Evolutionary conservation across 306 rosid genomes (phyloP), one percentile per base, ranked within the genome.

Genomic region (Glycine latifolia): DNA sequence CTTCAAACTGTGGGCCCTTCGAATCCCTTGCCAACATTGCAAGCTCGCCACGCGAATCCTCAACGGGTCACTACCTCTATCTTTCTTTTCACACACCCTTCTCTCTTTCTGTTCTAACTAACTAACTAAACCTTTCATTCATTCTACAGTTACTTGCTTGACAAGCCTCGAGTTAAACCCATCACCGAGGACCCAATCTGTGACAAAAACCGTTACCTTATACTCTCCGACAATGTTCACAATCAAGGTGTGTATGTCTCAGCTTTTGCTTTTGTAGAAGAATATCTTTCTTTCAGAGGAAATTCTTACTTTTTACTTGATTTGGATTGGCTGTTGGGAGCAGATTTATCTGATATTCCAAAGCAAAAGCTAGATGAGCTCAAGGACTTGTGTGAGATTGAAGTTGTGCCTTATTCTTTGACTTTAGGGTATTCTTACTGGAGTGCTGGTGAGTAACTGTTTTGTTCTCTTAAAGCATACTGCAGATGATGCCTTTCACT

Each of bases 341-440:
- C 85, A 95, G 99, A 90, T 81, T 76, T 95, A 67, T 89, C 93
- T 2, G 91, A 87, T 79, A 87, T 93, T 74, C 98, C 98, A 4
- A 89, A 87, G 5, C 56, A 81, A 31, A 91, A 85, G 86, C 84
- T 90, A 82, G 86, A 87, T 31, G 93, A 93, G 83, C 82, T 95
- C 44, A 91, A 88, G 86, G 84, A 72, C 17, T 65, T 92, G 63
- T 95, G 98, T 79, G 55, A 86, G 88, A 84, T 89, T 81, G 97
- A 95, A 80, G 94, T 93, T 56, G 82, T 95, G 75, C 94, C 98
- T 9, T 90, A 91, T 88, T 84, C 90, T 2, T 79, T 93, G 84
- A 90, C 96, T 0, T 89, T 95, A 44, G 98, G 97, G 60, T 95
- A 95, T 87, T 89, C 99, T 9, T 87, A 95, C 78, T 95, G 99